These are phyloP conservation scores for Chaetomium strumarium DNA, from an alignment of 2,329 filamentous ascomycete species.

Conservation along the genomic window DNA sequence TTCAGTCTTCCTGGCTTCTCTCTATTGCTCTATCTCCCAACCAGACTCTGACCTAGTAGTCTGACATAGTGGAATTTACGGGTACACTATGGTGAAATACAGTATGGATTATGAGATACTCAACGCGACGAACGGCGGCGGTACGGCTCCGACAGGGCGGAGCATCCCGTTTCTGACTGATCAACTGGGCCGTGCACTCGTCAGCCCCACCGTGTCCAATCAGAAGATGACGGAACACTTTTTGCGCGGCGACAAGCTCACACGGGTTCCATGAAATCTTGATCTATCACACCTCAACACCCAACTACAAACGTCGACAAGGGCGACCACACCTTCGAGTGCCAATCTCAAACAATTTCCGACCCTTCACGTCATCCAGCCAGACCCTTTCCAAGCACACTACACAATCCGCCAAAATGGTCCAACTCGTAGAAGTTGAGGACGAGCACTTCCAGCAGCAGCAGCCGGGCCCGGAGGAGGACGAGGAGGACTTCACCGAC, in stretches of 20 bases:
- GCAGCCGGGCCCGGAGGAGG: conserved; percentile 66
- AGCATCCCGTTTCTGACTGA: conserved; percentile 4
- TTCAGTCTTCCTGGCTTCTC: too few relatives aligned
- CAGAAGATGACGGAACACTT: conserved; percentile 10
- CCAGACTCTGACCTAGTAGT: too few relatives aligned
- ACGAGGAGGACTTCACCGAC: conserved; percentile 90
- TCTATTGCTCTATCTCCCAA: too few relatives aligned
- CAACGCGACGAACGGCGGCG: too few relatives aligned
- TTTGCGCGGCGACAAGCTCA: conserved; percentile 1
- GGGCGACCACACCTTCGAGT: neutral
- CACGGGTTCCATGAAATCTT: conserved; percentile 13
- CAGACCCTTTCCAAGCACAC: neutral
- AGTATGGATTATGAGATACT: too few relatives aligned
- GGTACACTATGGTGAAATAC: too few relatives aligned
- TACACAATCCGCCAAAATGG: conserved; percentile 56
- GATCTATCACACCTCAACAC: conserved; percentile 6
- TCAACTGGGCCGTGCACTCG: too few relatives aligned
- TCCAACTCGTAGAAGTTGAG: conserved; percentile 93
- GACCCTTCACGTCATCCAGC: too few relatives aligned
- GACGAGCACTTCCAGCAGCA: conserved; percentile 85
- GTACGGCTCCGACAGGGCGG: neutral
- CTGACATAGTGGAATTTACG: too few relatives aligned
- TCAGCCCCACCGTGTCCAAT: conserved; percentile 9
- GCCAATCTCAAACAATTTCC: neutral
- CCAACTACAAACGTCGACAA: neutral